Evolutionary conservation across 352 stramenopile species (phyloP), one percentile per base, ranked within the genome.

Genomic region (Pythium scleroteichum): DNA sequence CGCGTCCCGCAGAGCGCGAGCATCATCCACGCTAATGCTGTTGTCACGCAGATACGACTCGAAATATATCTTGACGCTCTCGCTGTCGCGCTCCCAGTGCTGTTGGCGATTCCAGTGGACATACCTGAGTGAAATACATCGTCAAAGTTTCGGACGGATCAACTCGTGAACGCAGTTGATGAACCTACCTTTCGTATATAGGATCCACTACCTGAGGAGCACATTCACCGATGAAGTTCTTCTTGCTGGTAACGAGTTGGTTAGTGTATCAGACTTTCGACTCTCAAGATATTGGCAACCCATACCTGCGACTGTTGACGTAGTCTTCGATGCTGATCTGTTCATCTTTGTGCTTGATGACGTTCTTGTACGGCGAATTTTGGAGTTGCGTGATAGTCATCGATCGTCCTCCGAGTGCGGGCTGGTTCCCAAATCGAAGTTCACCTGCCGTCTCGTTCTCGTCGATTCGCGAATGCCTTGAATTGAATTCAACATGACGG

Each of bases 1-100:
- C 0, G 79, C 80, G 23, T 95, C 82, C 12, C 71, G 73, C 39
- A 95, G 69, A 7, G 72, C 71, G 13, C 69, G 69, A 8, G 79
- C 76, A 52, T 95, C 82, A 48, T 92, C 79, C 24, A 74, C 61
- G 41, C 76, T 87, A 41, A 95, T 87, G 35, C 78, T 82, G 59
- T 90, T 87, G 32, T 94, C 84, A 3, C 79, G 77, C 58, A 92
- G 57, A 29, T 95, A 94, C 17, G 79, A 71, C 47, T 94, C 78
- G 23, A 95, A 95, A 62, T 88, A 92, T 62, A 78, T 82, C 33
- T 86, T 88, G 4, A 89, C 78, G 44, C 69, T 88, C 33, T 95
- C 82, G 53, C 73, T 93, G 27, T 94, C 86, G 33, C 60, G 90
- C 62, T 93, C 83, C 86, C 86, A 95, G 20, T 91, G 67, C 29